A percentile compares a stretch with the other conserved stretches of the same genome.
phyloP scores from a whole-genome alignment of 2,329 filamentous ascomycete genomes.

The Zasmidium citrigriseum region DNA sequence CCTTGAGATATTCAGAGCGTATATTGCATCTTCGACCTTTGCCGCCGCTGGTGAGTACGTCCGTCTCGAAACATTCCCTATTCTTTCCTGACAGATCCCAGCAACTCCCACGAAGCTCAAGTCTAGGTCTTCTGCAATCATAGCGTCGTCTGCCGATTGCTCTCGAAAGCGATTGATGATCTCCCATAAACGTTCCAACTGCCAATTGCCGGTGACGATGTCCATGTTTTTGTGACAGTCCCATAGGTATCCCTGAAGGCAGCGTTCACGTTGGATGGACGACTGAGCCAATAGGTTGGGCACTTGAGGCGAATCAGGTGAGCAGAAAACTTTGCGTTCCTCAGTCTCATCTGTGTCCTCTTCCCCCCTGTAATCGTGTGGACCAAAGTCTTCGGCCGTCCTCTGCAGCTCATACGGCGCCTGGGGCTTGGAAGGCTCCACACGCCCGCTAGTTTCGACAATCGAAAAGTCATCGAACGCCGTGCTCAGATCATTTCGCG shows the following conservation, averaged over 20 bases:
- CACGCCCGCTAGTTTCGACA: constrained; percentile 20
- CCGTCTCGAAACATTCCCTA: constrained; percentile 49
- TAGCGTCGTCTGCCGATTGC: constrained; percentile 66
- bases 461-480: constrained; percentile 25
- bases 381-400: constrained; percentile 30
- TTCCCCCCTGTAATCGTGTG: constrained; percentile 23
- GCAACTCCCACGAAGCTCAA: constrained; percentile 74
- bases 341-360: constrained; percentile 2
- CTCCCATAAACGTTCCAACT: constrained; percentile 77
- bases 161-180: constrained; percentile 69
- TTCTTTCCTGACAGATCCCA: constrained; percentile 65
- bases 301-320: constrained; percentile 21
- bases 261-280: constrained; percentile 53
- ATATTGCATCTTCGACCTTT: constrained; percentile 50
- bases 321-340: constrained; percentile 14
- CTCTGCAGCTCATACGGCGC: constrained; percentile 18
- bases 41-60: constrained; percentile 24
- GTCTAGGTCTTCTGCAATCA: constrained; percentile 69
- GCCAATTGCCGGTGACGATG: constrained; percentile 70
- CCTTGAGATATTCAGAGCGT: constrained; percentile 63
- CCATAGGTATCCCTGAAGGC: constrained; percentile 57
- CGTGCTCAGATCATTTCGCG: constrained; percentile 43
- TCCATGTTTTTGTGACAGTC: constrained; percentile 65
- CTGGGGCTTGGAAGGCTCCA: constrained; percentile 9
- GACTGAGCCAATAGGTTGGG: constrained; percentile 24